A percentile compares a stretch with the other conserved stretches of the same genome.
Evolutionary conservation across 2,329 filamentous ascomycete species (phyloP).

Genomic region (Orbilia quercus): DNA sequence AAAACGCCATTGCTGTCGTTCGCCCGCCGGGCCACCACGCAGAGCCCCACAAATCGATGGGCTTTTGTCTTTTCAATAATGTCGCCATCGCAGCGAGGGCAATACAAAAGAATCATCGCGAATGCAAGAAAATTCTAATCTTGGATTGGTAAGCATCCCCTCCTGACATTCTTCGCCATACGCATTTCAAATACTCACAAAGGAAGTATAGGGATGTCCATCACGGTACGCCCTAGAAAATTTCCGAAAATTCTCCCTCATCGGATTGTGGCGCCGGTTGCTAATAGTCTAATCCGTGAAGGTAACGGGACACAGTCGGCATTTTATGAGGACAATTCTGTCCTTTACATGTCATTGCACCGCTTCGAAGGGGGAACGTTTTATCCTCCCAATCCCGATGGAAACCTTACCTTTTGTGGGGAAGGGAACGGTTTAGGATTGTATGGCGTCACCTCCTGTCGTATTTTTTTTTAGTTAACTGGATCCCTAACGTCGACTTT

Average conservation of each 20-base stretch:
- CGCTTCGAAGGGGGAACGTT: slow-evolving; percentile 86
- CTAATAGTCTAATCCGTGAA: slow-evolving; percentile 54
- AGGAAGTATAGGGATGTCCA: slow-evolving; percentile 77
- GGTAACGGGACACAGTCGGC: slow-evolving; percentile 96
- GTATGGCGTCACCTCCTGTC: slow-evolving; percentile 61
- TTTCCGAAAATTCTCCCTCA: slow-evolving; percentile 55
- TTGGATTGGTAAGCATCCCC: slow-evolving; percentile 80
- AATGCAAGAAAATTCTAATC: slow-evolving; percentile 90
- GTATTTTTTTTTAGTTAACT: background rate
- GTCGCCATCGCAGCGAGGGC: slow-evolving; percentile 91
- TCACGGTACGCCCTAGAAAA: slow-evolving; percentile 67
- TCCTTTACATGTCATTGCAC: slow-evolving; percentile 94
- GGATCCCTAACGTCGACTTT: slow-evolving; percentile 6
- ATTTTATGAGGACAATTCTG: slow-evolving; percentile 92
- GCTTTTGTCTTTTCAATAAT: slow-evolving; percentile 96
- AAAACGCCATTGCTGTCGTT: slow-evolving; percentile 95
- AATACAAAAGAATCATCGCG: slow-evolving; percentile 82
- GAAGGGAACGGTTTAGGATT: slow-evolving; percentile 70
- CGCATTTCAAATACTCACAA: no score
- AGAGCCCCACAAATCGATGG: slow-evolving; percentile 84
- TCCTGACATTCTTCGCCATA: no score
- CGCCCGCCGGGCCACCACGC: slow-evolving; percentile 95
- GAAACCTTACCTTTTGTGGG: slow-evolving; percentile 72
- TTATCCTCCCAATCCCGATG: slow-evolving; percentile 76
- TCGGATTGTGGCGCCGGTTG: background rate